Conservation (phyloP, 2,329 filamentous ascomycete genomes). For the Trichoderma brevicompactum region DNA sequence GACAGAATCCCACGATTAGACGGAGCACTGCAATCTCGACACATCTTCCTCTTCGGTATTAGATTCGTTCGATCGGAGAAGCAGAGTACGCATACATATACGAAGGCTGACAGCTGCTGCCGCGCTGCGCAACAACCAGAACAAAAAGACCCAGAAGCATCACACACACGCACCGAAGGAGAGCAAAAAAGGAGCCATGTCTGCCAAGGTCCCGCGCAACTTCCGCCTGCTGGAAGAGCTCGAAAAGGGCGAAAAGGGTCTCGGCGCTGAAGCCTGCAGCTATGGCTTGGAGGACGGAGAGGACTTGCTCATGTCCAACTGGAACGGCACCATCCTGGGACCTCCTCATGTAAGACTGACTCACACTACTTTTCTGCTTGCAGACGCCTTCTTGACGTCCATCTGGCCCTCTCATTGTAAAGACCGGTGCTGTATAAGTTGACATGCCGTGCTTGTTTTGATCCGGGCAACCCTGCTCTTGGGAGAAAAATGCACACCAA, state of each 20-base stretch:
- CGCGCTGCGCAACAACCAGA: background rate
- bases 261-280: conserved; percentile 94
- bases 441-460: background rate
- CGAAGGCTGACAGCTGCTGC: background rate
- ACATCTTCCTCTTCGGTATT: background rate
- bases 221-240: conserved; percentile 96
- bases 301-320: conserved; percentile 96
- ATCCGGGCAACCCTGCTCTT: too few relatives aligned
- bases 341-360: conserved; percentile 76
- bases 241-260: conserved; percentile 97
- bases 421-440: background rate
- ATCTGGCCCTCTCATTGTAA: background rate
- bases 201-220: conserved; percentile 80
- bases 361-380: background rate
- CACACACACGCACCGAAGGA: background rate
- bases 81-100: background rate
- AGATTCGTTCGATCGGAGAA: background rate
- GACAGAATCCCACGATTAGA: background rate
- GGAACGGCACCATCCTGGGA: conserved; percentile 97
- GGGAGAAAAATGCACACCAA: too few relatives aligned
- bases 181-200: conserved; percentile 36
- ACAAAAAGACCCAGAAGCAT: background rate
- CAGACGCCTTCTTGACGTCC: background rate
- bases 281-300: conserved; percentile 94
- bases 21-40: background rate